Evolutionary conservation across 192 early-diverging fungal genomes (phyloP), one percentile per base, ranked within the genome.

Genomic region (Rhizoclosmatium sp.): DNA sequence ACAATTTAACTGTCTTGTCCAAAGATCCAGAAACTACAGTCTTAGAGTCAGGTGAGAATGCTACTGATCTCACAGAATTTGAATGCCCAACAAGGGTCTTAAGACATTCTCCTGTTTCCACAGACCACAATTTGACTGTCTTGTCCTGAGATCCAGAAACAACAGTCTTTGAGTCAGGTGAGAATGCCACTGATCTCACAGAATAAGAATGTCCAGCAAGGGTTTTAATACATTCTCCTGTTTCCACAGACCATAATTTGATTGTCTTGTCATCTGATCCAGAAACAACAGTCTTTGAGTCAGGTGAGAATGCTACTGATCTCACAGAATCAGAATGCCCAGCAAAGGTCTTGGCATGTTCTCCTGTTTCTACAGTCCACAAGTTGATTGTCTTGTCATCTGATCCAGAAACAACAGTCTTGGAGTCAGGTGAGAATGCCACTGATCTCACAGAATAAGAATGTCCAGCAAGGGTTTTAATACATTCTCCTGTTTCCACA

Each of bases 361-460:
- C 2, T 0, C 67, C 67, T 16, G 21, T 69, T 7, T 31, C 45
- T 0, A 41, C 31, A 47, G 31, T 1, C 95, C 95, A 97, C 58
- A 96, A 85, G 60, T 92, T 93, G 59, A 96, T 75, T 19, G 93
- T 94, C 76, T 92, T 91, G 82, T 97, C 95, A 71, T 93, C 78
- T 69, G 93, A 94, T 45, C 94, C 95, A 65, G 93, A 93, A 14
- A 94, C 92, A 51, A 96, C 92, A 44, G 85, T 91, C 49, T 85
- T 82, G n/a, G 95, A 94, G 73, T 94, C 93, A 9, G 90, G 86
- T 69, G 89, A 91, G 80, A 93, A 5, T 0, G 78, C 61, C 4
- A 80, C 79, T 19, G 78, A 82, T n/a, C 19, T n/a, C 9, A 56
- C 54, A 7, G 9, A n/a, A 56, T 19, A 7, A 10, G 54, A 14